Conservation (phyloP, 176 grass and related monocot genomes). For the Areca catechu region DNA sequence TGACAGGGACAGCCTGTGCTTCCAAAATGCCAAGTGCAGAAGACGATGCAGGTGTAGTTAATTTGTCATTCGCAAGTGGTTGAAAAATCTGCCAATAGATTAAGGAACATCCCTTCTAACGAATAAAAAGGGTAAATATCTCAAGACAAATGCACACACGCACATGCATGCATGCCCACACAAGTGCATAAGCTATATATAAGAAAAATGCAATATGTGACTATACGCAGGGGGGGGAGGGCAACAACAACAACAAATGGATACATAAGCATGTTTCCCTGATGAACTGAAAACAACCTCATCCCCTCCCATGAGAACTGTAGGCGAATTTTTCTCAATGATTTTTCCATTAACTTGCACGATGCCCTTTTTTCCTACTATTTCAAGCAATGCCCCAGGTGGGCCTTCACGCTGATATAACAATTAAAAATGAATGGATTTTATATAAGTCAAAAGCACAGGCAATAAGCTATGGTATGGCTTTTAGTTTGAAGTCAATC, state of each 20-base stretch:
- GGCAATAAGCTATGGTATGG: no score
- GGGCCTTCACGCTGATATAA: conserved; percentile 29
- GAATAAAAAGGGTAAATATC: conserved; percentile 14
- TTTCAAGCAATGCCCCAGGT: conserved; percentile 53
- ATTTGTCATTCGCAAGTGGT: conserved; percentile 67
- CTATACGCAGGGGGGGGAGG: no score
- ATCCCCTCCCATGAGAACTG: conserved; percentile 78
- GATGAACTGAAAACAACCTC: conserved; percentile 72
- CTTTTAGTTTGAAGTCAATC: no score
- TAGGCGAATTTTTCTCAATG: conserved; percentile 34
- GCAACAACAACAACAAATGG: conserved; percentile 27
- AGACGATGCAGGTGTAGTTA: conserved; percentile 27
- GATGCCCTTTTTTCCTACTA: conserved; percentile 67
- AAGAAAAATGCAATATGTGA: no score
- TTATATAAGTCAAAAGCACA: no score
- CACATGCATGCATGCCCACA: no score
- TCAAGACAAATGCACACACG: no score
- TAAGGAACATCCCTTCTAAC: conserved; percentile 27
- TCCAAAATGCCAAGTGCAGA: conserved; percentile 43
- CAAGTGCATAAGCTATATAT: no score
- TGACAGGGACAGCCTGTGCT: conserved; percentile 30
- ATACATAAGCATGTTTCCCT: conserved; percentile 92
- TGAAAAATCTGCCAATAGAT: conserved; percentile 76
- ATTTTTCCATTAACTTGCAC: conserved; percentile 76
- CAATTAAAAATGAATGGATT: no score